phyloP scores from a whole-genome alignment of 2,329 filamentous ascomycete genomes.

The Botrytis fragariae region DNA sequence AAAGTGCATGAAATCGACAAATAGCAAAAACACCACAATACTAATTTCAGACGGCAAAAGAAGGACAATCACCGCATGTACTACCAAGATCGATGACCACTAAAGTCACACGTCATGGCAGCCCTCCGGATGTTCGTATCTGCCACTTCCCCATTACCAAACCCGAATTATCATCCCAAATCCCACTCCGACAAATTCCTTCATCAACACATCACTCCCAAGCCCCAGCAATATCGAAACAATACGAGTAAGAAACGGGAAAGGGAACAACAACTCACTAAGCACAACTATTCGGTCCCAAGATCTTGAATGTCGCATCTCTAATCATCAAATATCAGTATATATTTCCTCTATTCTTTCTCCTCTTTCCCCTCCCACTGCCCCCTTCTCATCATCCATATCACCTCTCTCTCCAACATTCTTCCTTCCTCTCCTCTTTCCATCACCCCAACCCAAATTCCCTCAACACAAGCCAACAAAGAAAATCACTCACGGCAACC shows the following conservation, averaged over 20 bases:
- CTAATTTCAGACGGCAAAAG: neutral
- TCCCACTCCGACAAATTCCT: neutral
- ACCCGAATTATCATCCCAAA: neutral
- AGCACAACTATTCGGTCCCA: slow-evolving; percentile 9
- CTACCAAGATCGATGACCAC: neutral
- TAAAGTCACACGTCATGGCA: neutral
- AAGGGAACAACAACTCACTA: neutral
- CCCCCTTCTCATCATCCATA: no score
- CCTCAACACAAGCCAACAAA: neutral
- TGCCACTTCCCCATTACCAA: neutral
- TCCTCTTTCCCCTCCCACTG: no score
- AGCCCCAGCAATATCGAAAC: neutral
- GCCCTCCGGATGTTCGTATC: accelerated
- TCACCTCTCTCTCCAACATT: neutral
- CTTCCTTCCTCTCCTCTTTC: neutral
- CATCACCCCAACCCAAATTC: neutral
- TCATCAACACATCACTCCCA: neutral
- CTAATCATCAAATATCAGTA: neutral
- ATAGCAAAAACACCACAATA: neutral
- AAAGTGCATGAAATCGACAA: neutral
- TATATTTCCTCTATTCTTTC: no score
- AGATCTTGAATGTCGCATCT: neutral
- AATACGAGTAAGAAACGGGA: neutral
- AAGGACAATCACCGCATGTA: neutral
- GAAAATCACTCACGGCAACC: slow-evolving; percentile 45